Evolutionary conservation across 1,284 basidiomycete genomes (phyloP), one percentile per base, ranked within the genome.

Genomic region (Termitomyces sp.): DNA sequence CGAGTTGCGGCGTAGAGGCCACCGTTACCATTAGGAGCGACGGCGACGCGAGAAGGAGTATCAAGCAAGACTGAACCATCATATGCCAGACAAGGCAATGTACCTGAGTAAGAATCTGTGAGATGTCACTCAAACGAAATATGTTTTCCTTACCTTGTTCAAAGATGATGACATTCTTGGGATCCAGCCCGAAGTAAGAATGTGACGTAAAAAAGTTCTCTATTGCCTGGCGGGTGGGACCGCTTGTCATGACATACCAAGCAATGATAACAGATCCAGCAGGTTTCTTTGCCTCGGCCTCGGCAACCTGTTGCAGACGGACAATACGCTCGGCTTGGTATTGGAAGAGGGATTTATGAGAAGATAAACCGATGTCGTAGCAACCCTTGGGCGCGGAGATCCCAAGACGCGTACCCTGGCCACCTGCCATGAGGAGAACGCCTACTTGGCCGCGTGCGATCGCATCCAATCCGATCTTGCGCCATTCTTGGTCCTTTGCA

Each of bases 181-280:
- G 67, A 54, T 87, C 70, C 54, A 99, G 80, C 3, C 96, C 96
- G 69, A 99, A 99, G 76, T 81, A 92, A 6, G 73, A 72, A 73
- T 94, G 80, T 62, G 83, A 76, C 57, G 74, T 75, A 73, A 99
- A 98, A 78, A 90, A 99, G 41, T 76, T 75, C 69, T 94, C 90
- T 26, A 97, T 99, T 52, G 89, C 88, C 55, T 75, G 76, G 58
- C 94, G 83, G 28, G 97, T 99, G 26, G 97, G 96, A 15, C 95
- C 95, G 66, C 92, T 94, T 55, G 96, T 99, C 97, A 99, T 99
- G 67, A 99, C 86, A 76, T 98, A 99, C 97, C 97, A 99, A 50
- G 86, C 90, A 58, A 98, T 84, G 55, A 82, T 71, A 51, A 88
- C 84, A 2, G 82, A 79, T 47, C 81, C 82, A 13, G 73, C 68